Conservation (phyloP, 2,329 filamentous ascomycete species). For the Epichloe amarillans region DNA sequence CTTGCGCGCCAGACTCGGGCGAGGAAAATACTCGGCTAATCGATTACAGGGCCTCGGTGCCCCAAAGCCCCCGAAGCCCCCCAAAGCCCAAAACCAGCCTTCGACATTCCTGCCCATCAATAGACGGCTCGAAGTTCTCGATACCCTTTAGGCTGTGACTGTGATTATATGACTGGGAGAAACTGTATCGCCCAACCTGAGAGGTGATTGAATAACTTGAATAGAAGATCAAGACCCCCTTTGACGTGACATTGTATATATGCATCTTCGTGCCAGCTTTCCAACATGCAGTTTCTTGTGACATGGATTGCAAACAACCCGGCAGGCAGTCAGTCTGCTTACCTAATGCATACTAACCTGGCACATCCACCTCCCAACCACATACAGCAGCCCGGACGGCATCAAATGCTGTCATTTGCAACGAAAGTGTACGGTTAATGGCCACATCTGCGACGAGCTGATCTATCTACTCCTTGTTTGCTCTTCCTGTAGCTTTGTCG, state of each 20-base stretch:
- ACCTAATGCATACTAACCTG: constrained; percentile 9
- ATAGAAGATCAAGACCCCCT: too few species aligned
- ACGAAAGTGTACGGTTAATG: constrained; percentile 8
- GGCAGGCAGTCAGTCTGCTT: constrained; percentile 8
- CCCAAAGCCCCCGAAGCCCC: not conserved
- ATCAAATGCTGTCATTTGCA: constrained; percentile 20
- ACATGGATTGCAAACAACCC: not conserved
- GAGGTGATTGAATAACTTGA: too few species aligned
- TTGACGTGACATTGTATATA: too few species aligned
- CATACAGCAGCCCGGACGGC: constrained; percentile 10
- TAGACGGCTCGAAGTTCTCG: not conserved
- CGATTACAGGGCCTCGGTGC: not conserved
- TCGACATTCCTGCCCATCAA: not conserved
- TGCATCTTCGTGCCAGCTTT: too few species aligned
- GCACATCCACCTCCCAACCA: constrained; percentile 16
- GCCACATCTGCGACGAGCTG: constrained; percentile 1
- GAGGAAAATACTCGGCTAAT: constrained; percentile 6
- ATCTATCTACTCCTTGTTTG: not conserved
- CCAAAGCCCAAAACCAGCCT: not conserved
- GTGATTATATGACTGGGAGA: too few species aligned
- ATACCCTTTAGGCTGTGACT: too few species aligned
- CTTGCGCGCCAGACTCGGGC: not conserved
- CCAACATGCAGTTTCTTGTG: too few species aligned
- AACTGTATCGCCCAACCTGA: too few species aligned
- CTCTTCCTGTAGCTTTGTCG: not conserved